phyloP scores from a whole-genome alignment of 2,329 filamentous ascomycete genomes.

The Alternaria arborescens region DNA sequence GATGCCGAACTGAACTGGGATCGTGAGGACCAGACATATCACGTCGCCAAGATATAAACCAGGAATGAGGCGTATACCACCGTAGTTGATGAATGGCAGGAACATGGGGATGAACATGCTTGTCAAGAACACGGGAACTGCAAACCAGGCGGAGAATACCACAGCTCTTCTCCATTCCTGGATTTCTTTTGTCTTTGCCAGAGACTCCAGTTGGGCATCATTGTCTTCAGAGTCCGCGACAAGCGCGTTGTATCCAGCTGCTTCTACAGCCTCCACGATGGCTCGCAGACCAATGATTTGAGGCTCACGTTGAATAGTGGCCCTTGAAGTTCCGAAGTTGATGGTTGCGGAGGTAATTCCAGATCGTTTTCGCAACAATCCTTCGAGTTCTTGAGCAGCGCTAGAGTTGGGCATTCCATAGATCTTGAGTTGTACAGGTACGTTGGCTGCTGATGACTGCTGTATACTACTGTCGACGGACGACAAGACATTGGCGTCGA shows the following conservation, averaged over 20 bases:
- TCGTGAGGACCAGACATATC: slow-evolving; percentile 81
- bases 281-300: slow-evolving; percentile 78
- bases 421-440: slow-evolving; percentile 80
- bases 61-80: slow-evolving; percentile 69
- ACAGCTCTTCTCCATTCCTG: slow-evolving; percentile 90
- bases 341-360: slow-evolving; percentile 80
- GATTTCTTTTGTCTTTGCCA: slow-evolving; percentile 96
- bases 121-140: slow-evolving; percentile 87
- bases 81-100: slow-evolving; percentile 78
- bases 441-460: slow-evolving; percentile 63
- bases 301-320: slow-evolving; percentile 77
- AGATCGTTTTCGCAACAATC: slow-evolving; percentile 67
- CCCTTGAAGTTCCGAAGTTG: slow-evolving; percentile 75
- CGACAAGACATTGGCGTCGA: slow-evolving; percentile 84
- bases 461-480: slow-evolving; percentile 68
- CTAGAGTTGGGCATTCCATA: slow-evolving; percentile 79
- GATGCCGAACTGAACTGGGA: slow-evolving; percentile 96
- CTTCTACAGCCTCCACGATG: slow-evolving; percentile 83
- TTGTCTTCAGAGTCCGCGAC: slow-evolving; percentile 93
- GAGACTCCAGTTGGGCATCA: slow-evolving; percentile 92
- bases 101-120: slow-evolving; percentile 96
- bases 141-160: slow-evolving; percentile 78
- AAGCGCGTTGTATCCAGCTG: slow-evolving; percentile 85
- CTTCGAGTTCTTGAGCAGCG: slow-evolving; percentile 76
- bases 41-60: slow-evolving; percentile 91